Evolutionary conservation across 805 yeast species (phyloP).

Genomic region (Cyberlindnera subsufficiens): DNA sequence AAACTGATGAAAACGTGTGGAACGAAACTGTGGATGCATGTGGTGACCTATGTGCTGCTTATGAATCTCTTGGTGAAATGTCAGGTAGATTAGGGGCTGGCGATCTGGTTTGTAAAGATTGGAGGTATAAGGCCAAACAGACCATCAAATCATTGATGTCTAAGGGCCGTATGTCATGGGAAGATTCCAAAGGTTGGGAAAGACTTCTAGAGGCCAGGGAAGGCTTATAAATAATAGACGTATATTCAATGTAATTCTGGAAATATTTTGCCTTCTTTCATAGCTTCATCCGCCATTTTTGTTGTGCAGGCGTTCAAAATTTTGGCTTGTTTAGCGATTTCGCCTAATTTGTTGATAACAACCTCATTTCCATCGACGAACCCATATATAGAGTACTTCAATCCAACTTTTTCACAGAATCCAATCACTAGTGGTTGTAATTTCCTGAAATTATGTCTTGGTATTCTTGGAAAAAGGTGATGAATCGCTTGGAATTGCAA

Average conservation of each 20-base stretch:
- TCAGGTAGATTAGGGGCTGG: slow-evolving; percentile 78
- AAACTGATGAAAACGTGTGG: slow-evolving; percentile 60
- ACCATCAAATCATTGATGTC: slow-evolving; percentile 70
- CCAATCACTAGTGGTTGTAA: slow-evolving; percentile 68
- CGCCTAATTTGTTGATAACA: slow-evolving; percentile 64
- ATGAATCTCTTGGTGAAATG: slow-evolving; percentile 79
- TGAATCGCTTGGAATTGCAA: slow-evolving; percentile 88
- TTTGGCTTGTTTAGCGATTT: slow-evolving; percentile 73
- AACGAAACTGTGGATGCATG: slow-evolving; percentile 75
- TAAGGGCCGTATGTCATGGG: slow-evolving; percentile 77
- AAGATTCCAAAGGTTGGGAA: slow-evolving; percentile 73
- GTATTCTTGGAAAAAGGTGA: slow-evolving; percentile 83
- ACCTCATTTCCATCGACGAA: slow-evolving; percentile 71
- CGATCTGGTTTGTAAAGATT: slow-evolving; percentile 82
- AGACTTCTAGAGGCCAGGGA: slow-evolving; percentile 39
- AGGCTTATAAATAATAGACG: not conserved
- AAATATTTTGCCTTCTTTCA: slow-evolving; percentile 20
- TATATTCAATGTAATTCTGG: not conserved
- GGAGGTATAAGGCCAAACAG: slow-evolving; percentile 80
- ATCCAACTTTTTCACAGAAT: slow-evolving; percentile 72
- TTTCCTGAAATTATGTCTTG: slow-evolving; percentile 77
- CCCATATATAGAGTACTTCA: slow-evolving; percentile 79
- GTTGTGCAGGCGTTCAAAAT: slow-evolving; percentile 70
- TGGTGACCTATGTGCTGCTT: slow-evolving; percentile 75
- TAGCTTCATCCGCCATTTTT: slow-evolving; percentile 50